A percentile compares a stretch with the other conserved stretches of the same genome.
phyloP scores from a whole-genome alignment of 2,329 filamentous ascomycete species.

The Trichoderma sp. region DNA sequence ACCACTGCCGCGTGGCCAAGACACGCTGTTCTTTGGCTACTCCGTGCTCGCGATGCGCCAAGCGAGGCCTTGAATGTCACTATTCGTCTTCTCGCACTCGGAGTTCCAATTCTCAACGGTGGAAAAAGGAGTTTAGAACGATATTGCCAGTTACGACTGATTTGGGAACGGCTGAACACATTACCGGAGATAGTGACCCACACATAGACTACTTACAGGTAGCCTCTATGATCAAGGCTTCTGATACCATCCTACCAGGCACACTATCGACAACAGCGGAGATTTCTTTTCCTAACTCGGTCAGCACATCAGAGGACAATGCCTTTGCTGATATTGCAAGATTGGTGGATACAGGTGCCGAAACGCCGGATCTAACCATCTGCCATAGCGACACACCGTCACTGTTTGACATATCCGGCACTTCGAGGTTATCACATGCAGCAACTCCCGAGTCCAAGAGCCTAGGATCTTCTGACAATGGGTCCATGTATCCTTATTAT shows the following conservation, averaged over 20 bases:
- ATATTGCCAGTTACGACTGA: neutral
- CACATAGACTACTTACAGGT: neutral
- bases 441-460: neutral
- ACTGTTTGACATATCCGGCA: neutral
- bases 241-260: neutral
- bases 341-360: neutral
- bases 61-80: neutral
- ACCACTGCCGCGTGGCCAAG: conserved; percentile 6
- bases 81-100: neutral
- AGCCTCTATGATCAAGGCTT: neutral
- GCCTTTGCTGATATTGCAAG: neutral
- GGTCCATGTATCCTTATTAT: neutral
- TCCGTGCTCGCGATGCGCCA: conserved; percentile 4
- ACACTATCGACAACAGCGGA: neutral
- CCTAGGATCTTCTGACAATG: neutral
- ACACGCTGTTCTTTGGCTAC: neutral
- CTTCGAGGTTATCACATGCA: neutral
- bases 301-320: neutral
- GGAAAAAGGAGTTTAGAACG: neutral
- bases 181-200: neutral
- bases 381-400: neutral
- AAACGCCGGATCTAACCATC: neutral
- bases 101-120: neutral
- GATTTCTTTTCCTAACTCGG: neutral
- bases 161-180: neutral